Evolutionary conservation across 805 yeast species (phyloP), one percentile per base, ranked within the genome.

Genomic region (Saccharomycopsis sp.): DNA sequence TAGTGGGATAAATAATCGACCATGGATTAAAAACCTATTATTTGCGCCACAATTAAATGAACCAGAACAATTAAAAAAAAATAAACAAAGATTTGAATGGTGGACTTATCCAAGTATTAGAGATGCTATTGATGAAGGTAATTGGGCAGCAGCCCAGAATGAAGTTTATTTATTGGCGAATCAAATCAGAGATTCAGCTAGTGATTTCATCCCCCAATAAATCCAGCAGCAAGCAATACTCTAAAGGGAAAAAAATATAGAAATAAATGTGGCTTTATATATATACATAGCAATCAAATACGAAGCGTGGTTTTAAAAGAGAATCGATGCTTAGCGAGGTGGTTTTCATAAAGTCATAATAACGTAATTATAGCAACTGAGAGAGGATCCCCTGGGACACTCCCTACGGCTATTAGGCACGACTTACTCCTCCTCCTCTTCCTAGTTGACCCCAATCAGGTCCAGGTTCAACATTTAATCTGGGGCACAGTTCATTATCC

Each of bases 71-170:
- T 59, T 54, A 1, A 57, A 56, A 2, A 53, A 53, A 2, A 54
- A 55, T 4, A 53, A 54, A 33, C 57, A 56, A 8, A 61, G 62
- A 11, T 69, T 64, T 48, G 65, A 72, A 32, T 74, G 82, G 72
- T 77, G 79, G 61, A 70, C 84, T 2, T 87, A 84, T 57, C 96
- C 97, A 0, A 73, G 74, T 4, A 71, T 88, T 2, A 70, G 94
- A 50, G 95, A 88, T 56, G 79, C 76, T 0, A 57, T 85, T 9
- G 67, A 65, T 35, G 59, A 58, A 1, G 65, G 67, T 0, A 73
- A 79, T 48, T 73, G 75, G 68, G 63, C 55, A 0, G 59, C 55
- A 27, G 88, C 85, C 0, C 84, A 79, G 49, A 51, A 58, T 2
- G 78, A 79, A 51, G 59, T 82, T 6, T 63, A 72, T 34, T 52